These are phyloP conservation scores for Lyophyllum semitale DNA, from an alignment of 768 basidiomycete species.

Conservation along the genomic window DNA sequence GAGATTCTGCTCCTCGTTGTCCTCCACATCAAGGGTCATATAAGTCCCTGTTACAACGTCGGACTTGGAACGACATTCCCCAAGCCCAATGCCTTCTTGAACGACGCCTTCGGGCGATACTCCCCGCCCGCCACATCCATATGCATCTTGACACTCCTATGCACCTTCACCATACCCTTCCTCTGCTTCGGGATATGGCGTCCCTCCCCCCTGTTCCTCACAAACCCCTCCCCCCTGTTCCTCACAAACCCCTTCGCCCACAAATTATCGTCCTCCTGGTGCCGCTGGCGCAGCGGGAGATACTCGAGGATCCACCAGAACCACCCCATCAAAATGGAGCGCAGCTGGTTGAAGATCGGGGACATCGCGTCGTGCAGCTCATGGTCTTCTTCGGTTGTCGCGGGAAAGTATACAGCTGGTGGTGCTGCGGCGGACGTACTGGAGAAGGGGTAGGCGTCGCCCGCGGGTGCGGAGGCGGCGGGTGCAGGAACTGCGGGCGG, in stretches of 20 bases:
- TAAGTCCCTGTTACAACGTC: no score
- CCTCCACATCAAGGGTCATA: slow-evolving; percentile 82
- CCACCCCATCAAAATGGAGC: slow-evolving; percentile 21
- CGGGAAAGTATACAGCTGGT: no score
- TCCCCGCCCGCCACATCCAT: slow-evolving; percentile 48
- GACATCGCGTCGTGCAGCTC: slow-evolving; percentile 60
- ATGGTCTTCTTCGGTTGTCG: slow-evolving; percentile 68
- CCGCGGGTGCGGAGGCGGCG: no score
- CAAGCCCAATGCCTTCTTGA: slow-evolving; percentile 3
- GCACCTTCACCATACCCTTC: slow-evolving; percentile 45
- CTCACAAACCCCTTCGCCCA: slow-evolving; percentile 38
- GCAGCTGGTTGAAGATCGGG: slow-evolving; percentile 62
- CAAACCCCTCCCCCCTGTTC: no score
- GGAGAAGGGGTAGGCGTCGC: no score
- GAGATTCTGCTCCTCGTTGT: slow-evolving; percentile 93
- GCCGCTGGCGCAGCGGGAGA: slow-evolving; percentile 42
- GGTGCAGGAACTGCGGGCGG: no score
- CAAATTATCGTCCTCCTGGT: slow-evolving; percentile 35
- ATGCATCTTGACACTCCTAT: slow-evolving; percentile 53
- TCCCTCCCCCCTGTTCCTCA: slow-evolving; percentile 35
- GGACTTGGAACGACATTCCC: slow-evolving; percentile 13
- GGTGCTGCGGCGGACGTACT: no score
- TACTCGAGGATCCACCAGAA: slow-evolving; percentile 74
- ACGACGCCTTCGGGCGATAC: slow-evolving; percentile 25
- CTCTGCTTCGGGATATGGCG: slow-evolving; percentile 43